Base-by-base conservation (phyloP, 225 moss, liverwort and hornwort species). In the Ulota crispa region DNA sequence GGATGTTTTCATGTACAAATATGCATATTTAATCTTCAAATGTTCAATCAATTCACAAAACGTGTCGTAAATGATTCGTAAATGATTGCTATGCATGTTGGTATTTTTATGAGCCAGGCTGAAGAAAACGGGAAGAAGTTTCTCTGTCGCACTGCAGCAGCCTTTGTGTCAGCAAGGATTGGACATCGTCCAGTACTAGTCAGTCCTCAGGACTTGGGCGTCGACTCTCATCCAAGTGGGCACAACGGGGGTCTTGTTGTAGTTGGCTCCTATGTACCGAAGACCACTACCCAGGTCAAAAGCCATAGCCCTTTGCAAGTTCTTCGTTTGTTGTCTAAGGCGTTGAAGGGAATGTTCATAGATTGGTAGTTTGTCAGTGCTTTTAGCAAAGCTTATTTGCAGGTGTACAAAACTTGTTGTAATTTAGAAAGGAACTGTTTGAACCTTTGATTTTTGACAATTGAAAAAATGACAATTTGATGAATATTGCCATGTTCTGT, bases 261-360 rank as follows among this genome's bases (percentile, higher is more conserved):
- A 52, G 94, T 95, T 59, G 95, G 95, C 73, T 97, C 97, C 50
- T 93, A 97, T 64, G 97, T 95, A 54, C 97, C 97, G 36, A 94
- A 91, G 85, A 97, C 95, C 63, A 94, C 93, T 18, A 56, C 80
- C 73, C 97, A 97, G 95, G 97, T 94, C 77, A 43, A 47, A 73
- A 43, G 27, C 43, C 70, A 5, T 14, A 26, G 28, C 24, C 68
- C 30, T 56, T 70, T 76, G 50, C 60, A 83, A 76, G 56, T 59
- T 15, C 32, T 10, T 64, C 20, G 65, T 23, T 57, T 70, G 14
- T 80, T 28, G 24, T 59, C 59, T 24, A 68, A 60, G 42, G 55
- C 53, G 42, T 68, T 63, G 13, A 47, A 28, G 5, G 1, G 72
- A 43, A 42, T 20, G 20, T 24, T 23, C 4, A 68, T 41, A 50